A percentile compares a stretch with the other conserved stretches of the same genome.
Conservation (phyloP, 2,329 filamentous ascomycete species). For the Xylaria sp. region DNA sequence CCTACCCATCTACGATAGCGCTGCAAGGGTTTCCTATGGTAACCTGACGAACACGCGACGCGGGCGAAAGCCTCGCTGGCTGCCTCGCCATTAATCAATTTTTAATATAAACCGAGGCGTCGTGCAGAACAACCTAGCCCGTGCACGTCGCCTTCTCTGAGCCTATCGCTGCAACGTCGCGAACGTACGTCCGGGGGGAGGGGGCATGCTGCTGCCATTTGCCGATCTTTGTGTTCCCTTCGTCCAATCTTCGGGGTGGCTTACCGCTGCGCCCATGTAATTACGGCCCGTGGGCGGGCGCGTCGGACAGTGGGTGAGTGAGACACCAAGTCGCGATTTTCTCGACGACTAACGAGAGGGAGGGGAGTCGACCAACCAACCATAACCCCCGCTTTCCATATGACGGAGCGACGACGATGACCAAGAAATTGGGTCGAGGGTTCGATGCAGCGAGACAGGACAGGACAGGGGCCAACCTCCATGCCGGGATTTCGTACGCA, state of each 20-base stretch:
- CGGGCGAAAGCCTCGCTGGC: conserved; percentile 26
- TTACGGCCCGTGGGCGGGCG: conserved; percentile 23
- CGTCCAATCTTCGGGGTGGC: conserved; percentile 36
- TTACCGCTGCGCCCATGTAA: conserved; percentile 26
- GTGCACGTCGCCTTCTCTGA: conserved; percentile 39
- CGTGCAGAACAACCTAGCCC: conserved; percentile 37
- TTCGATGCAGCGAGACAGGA: not conserved
- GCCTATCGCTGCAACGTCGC: conserved; percentile 44
- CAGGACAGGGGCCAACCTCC: not conserved
- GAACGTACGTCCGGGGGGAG: conserved; percentile 26
- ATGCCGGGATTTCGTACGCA: not conserved
- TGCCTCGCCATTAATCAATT: conserved; percentile 24
- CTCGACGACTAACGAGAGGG: conserved; percentile 9
- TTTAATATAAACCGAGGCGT: conserved; percentile 34
- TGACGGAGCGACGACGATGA: conserved; percentile 12
- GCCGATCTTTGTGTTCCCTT: conserved; percentile 38
- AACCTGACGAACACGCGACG: conserved; percentile 15
- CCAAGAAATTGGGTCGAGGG: conserved; percentile 1
- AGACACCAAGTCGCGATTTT: conserved; percentile 1
- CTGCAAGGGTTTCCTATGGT: conserved; percentile 5
- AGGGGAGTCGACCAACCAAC: not conserved
- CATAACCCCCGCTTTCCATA: conserved; percentile 6
- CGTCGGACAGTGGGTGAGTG: conserved; percentile 10
- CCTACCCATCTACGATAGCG: not conserved
- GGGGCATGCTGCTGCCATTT: conserved; percentile 33